Conservation (phyloP, 2,329 filamentous ascomycete species). For the Arthrocladium fulminans region DNA sequence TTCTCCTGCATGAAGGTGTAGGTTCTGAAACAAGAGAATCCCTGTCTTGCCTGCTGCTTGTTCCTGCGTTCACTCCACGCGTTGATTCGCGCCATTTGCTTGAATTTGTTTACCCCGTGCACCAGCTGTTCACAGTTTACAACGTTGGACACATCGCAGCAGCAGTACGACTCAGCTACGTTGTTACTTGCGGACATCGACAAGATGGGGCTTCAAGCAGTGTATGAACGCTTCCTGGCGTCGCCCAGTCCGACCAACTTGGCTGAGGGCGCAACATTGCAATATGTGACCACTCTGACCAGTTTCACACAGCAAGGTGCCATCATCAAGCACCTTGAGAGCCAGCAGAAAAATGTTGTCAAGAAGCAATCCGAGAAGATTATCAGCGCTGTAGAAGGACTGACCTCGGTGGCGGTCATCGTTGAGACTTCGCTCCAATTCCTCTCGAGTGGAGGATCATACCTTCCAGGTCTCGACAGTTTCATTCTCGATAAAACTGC, state of each 20-base stretch:
- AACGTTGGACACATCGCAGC: too few relatives aligned
- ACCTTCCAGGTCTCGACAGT: constrained; percentile 84
- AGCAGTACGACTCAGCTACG: not conserved
- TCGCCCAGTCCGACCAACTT: constrained; percentile 56
- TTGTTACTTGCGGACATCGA: not conserved
- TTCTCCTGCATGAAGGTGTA: too few relatives aligned
- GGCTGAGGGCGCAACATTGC: constrained; percentile 57
- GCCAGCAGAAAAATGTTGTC: constrained; percentile 58
- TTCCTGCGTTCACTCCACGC: too few relatives aligned
- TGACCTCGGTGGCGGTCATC: constrained; percentile 63
- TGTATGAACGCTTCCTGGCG: constrained; percentile 65
- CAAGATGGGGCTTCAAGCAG: constrained; percentile 36
- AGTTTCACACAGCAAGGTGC: constrained; percentile 60
- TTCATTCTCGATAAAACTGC: constrained; percentile 77
- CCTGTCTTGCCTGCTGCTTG: too few relatives aligned
- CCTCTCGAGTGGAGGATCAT: constrained; percentile 67
- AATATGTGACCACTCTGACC: constrained; percentile 86
- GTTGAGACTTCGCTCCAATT: constrained; percentile 79
- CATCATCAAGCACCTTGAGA: constrained; percentile 73
- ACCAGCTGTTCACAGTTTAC: too few relatives aligned
- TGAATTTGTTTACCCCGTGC: too few relatives aligned
- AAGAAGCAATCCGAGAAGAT: constrained; percentile 75
- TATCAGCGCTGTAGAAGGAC: constrained; percentile 63
- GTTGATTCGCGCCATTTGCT: too few relatives aligned
- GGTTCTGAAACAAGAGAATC: too few relatives aligned